A percentile compares a stretch with the other conserved stretches of the same genome.
Evolutionary conservation across 2,329 filamentous ascomycete genomes (phyloP).

Genomic region (Ascosphaera aggregata): DNA sequence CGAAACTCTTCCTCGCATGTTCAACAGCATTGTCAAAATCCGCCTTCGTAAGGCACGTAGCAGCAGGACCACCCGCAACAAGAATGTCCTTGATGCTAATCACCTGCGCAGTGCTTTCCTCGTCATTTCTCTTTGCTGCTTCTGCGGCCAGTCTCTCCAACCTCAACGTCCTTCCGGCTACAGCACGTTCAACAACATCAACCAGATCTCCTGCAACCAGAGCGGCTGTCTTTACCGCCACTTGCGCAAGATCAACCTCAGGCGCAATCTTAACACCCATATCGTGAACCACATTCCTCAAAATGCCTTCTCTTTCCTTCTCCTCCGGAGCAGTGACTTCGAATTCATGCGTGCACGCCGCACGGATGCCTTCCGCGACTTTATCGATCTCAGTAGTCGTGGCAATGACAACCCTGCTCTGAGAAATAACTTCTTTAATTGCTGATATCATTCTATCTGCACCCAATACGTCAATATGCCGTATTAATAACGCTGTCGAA

Average conservation of each 20-base stretch:
- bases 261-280: constrained; percentile 54
- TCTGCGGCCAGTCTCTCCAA: constrained; percentile 44
- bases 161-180: constrained; percentile 51
- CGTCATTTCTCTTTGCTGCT: constrained; percentile 8
- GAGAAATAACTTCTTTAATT: constrained; percentile 60
- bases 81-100: constrained; percentile 65
- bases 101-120: constrained; percentile 8
- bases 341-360: constrained; percentile 84
- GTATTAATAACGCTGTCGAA: constrained; percentile 63
- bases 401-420: constrained; percentile 63
- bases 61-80: constrained; percentile 59
- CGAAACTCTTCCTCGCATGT: constrained; percentile 90
- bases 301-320: constrained; percentile 67
- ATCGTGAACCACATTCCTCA: constrained; percentile 55
- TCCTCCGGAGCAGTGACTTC: constrained; percentile 89
- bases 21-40: constrained; percentile 92
- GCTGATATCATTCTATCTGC: constrained; percentile 75
- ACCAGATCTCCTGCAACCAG: constrained; percentile 84
- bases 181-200: constrained; percentile 78
- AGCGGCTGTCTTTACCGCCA: constrained; percentile 88
- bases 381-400: constrained; percentile 94
- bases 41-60: constrained; percentile 51
- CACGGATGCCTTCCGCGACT: constrained; percentile 69
- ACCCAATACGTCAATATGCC: constrained; percentile 74
- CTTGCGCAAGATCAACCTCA: constrained; percentile 59